A percentile compares a stretch with the other conserved stretches of the same genome.
Evolutionary conservation across 768 basidiomycete species (phyloP).

Genomic region (Lentinula boryana): DNA sequence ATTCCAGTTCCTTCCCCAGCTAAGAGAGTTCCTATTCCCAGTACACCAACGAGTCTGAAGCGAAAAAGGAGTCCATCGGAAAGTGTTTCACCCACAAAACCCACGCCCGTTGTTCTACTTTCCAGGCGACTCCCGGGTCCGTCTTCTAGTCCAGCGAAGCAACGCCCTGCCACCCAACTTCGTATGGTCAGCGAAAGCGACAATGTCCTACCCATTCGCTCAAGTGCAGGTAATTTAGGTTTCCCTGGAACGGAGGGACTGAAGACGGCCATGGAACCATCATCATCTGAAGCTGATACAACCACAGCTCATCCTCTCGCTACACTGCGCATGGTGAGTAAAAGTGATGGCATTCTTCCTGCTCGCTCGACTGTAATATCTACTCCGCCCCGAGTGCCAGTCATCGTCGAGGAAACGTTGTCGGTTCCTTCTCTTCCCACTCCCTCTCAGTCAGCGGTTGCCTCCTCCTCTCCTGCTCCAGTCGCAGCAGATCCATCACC

Average conservation of each 20-base stretch:
- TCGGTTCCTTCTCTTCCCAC: background rate
- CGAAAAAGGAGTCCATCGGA: slow-evolving; percentile 34
- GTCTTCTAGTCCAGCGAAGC: background rate
- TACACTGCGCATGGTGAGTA: background rate
- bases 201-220: background rate
- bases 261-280: background rate
- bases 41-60: slow-evolving; percentile 23
- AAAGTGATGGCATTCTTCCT: background rate
- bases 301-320: background rate
- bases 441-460: background rate
- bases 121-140: background rate
- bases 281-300: background rate
- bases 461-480: background rate
- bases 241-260: background rate
- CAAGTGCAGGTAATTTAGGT: background rate
- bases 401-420: background rate
- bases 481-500: background rate
- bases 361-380: background rate
- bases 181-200: slow-evolving; percentile 3
- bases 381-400: background rate
- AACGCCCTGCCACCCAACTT: background rate
- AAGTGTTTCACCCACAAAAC: slow-evolving; percentile 11
- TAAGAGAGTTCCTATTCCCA: slow-evolving; percentile 7
- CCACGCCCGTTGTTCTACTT: slow-evolving; percentile 6
- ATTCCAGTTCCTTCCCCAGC: background rate